These are phyloP conservation scores for Tetradesmus obliquus DNA, from an alignment of 139 green algal species.

Conservation along the genomic window DNA sequence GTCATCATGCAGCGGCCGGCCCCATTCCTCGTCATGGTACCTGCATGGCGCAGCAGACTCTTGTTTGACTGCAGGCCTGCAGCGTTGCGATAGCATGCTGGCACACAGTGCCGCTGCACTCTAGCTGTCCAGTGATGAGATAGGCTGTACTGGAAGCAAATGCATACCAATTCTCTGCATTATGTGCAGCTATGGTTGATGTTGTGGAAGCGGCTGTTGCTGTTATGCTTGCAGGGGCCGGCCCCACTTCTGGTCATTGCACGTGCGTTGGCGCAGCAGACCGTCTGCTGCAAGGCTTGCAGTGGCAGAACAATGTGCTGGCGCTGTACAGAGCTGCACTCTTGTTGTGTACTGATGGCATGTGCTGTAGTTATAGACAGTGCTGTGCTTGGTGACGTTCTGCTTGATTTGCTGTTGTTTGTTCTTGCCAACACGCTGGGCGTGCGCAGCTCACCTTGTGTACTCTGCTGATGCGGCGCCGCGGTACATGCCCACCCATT, in stretches of 20 bases:
- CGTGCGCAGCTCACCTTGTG: constrained; percentile 1
- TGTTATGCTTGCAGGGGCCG: background rate
- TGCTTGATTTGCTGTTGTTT: too few relatives aligned
- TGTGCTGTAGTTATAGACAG: too few relatives aligned
- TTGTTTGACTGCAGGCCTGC: too few relatives aligned
- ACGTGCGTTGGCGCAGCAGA: too few relatives aligned
- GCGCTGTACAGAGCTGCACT: background rate
- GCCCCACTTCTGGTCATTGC: background rate
- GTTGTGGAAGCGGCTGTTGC: background rate
- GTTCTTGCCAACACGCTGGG: too few relatives aligned
- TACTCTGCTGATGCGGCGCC: constrained; percentile 25
- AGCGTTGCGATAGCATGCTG: background rate
- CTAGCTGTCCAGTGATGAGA: too few relatives aligned
- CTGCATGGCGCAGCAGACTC: background rate
- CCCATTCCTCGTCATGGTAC: constrained; percentile 65
- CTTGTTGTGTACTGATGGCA: too few relatives aligned
- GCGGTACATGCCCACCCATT: constrained; percentile 24
- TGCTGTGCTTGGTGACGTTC: too few relatives aligned
- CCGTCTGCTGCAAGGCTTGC: too few relatives aligned
- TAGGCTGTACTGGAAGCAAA: too few relatives aligned
- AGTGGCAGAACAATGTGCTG: background rate
- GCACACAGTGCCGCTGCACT: background rate
- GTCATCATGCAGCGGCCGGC: constrained; percentile 49
- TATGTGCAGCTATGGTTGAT: background rate
- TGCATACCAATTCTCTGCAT: background rate